phyloP scores from a whole-genome alignment of 2,329 filamentous ascomycete genomes.

The Penicillium sp. region DNA sequence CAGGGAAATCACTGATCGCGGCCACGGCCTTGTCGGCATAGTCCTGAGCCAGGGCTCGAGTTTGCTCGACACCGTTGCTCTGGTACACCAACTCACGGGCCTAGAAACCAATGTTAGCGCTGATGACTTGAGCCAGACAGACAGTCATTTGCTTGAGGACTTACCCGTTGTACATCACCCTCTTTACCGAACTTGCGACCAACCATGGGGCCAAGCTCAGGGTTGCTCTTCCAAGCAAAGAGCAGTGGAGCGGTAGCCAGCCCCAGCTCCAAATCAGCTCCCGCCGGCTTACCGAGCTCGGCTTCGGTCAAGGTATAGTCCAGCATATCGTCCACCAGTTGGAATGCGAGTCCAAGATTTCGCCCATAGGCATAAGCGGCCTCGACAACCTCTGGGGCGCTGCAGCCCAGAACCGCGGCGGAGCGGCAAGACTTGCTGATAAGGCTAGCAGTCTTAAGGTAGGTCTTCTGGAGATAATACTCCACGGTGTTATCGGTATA shows the following conservation, averaged over 20 bases:
- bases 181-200: slow-evolving; percentile 80
- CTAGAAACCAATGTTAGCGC: slow-evolving; percentile 43
- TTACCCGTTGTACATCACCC: slow-evolving; percentile 78
- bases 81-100: slow-evolving; percentile 77
- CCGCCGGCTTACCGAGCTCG: slow-evolving; percentile 89
- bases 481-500: slow-evolving; percentile 85
- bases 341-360: slow-evolving; percentile 90
- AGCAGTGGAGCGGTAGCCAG: slow-evolving; percentile 88
- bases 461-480: slow-evolving; percentile 97
- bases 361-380: slow-evolving; percentile 88
- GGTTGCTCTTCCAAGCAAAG: slow-evolving; percentile 89
- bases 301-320: slow-evolving; percentile 84
- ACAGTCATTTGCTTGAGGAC: slow-evolving; percentile 22
- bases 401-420: slow-evolving; percentile 75
- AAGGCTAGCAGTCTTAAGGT: slow-evolving; percentile 89
- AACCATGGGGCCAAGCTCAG: slow-evolving; percentile 78
- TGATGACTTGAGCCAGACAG: not conserved
- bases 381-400: slow-evolving; percentile 72
- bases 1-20: slow-evolving; percentile 77
- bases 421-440: slow-evolving; percentile 96
- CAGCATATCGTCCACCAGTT: slow-evolving; percentile 95
- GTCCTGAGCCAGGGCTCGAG: slow-evolving; percentile 79
- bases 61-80: slow-evolving; percentile 87
- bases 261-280: slow-evolving; percentile 87
- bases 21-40: slow-evolving; percentile 83